Evolutionary conservation across 164 flowering plant species (phyloP).

Genomic region (Berberis vulgaris): DNA sequence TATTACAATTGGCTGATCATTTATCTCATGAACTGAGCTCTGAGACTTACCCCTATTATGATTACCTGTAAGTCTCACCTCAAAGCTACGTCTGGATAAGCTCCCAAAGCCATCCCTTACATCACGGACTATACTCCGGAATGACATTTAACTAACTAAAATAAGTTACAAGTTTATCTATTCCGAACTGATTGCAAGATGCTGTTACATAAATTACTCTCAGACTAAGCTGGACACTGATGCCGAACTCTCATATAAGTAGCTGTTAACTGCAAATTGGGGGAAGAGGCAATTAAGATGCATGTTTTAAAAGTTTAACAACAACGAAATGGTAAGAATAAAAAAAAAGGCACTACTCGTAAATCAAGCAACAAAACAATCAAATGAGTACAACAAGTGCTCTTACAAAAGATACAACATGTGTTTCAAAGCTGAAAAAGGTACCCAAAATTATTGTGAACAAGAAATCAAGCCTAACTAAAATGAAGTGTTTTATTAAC

Average conservation of each 20-base stretch:
- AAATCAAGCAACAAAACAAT: too few species aligned
- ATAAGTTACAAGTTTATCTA: not conserved
- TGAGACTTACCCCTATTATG: constrained; percentile 69
- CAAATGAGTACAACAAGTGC: too few species aligned
- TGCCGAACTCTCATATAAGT: not conserved
- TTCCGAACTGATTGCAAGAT: constrained; percentile 1
- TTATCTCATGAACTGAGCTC: constrained; percentile 52
- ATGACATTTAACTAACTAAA: constrained; percentile 50
- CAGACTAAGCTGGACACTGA: constrained; percentile 1
- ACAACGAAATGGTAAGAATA: too few species aligned
- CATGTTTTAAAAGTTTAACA: too few species aligned
- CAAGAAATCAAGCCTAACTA: too few species aligned
- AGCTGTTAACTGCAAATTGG: constrained; percentile 19
- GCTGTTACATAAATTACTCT: constrained; percentile 13
- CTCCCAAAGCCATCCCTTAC: constrained; percentile 90
- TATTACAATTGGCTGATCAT: constrained; percentile 41
- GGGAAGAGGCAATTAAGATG: too few species aligned
- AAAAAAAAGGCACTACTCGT: too few species aligned
- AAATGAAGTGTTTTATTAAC: too few species aligned
- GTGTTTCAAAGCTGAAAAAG: too few species aligned
- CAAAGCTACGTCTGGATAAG: constrained; percentile 78
- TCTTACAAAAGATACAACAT: too few species aligned
- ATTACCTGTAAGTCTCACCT: constrained; percentile 53
- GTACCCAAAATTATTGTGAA: too few species aligned
- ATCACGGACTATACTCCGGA: constrained; percentile 85